Evolutionary conservation across 768 basidiomycete species (phyloP), one percentile per base, ranked within the genome.

Genomic region (Suillus americanus): DNA sequence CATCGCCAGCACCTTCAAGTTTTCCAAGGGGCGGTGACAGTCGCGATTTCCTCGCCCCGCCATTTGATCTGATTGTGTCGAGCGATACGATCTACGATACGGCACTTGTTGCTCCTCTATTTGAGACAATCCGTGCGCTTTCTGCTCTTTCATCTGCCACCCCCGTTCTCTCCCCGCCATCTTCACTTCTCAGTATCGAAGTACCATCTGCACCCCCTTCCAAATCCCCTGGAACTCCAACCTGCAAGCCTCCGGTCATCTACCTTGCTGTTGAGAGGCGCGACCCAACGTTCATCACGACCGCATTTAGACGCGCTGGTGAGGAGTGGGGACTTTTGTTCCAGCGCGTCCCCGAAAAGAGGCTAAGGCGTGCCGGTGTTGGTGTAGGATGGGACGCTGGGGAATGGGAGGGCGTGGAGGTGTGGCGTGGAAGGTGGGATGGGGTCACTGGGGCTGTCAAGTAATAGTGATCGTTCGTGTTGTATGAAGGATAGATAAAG

Each of bases 401-500:
- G 7, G 92, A 93, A 60, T 95, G 92, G 91, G 90, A 89, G 28
- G 91, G 83, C 5, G 81, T 95, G 30, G 92, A 95, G 77, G 81
- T 96, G 51, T 95, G 91, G 91, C 89, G 18, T 28, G 71, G 72
- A 41, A 41, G 25, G 28, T 59, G 57, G 57, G 57, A 59, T 41
- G 57, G 57, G 10, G 40, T 59, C 40, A 59, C 57, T 13, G 28
- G 57, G 38, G 40, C 25, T 20, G 10, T 13, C 40, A 59, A 59
- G 28, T 41, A 20, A 59, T 28, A 12, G 16, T n/a, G 20, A 54
- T n/a, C 51, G 33, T 41, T 25, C n/a, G n/a, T 12, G 25, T 10
- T 41, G 40, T 20, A 41, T 59, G 57, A n/a, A 40, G 10, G 23
- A 57, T 20, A 25, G 14, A 23, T 23, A 38, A 6, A 40, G 9